These are phyloP conservation scores for Entomortierella parvispora DNA, from an alignment of 192 early-diverging fungal genomes.

Conservation along the genomic window DNA sequence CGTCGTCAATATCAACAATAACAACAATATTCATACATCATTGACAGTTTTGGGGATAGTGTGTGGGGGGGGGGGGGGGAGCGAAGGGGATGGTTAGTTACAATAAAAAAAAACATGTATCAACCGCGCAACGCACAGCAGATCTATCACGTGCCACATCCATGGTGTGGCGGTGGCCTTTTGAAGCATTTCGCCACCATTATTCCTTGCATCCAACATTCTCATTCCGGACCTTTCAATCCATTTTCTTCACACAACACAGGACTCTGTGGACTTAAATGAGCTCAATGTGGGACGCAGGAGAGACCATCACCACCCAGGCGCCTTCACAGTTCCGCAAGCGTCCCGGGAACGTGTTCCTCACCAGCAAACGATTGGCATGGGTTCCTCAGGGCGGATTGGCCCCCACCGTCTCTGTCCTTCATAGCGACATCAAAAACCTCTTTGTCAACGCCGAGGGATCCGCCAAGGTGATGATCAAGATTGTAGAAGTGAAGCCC, in stretches of 20 bases:
- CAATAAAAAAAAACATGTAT: too few species aligned
- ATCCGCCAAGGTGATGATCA: slow-evolving; percentile 65
- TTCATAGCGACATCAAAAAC: slow-evolving; percentile 56
- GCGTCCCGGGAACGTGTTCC: slow-evolving; percentile 55
- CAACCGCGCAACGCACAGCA: too few species aligned
- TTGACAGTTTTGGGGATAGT: too few species aligned
- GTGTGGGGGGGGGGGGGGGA: too few species aligned
- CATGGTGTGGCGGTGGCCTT: too few species aligned
- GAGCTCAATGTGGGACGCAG: slow-evolving; percentile 36
- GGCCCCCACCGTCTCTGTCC: slow-evolving; percentile 56
- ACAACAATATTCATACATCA: too few species aligned
- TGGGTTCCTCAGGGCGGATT: slow-evolving; percentile 62
- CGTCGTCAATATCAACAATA: slow-evolving; percentile 8
- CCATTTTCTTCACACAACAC: neutral
- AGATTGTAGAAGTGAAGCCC: slow-evolving; percentile 54
- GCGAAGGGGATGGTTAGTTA: too few species aligned
- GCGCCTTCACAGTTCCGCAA: slow-evolving; percentile 18
- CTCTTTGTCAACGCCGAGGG: slow-evolving; percentile 57
- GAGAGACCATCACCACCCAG: slow-evolving; percentile 27
- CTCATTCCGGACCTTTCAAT: neutral
- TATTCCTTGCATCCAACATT: too few species aligned
- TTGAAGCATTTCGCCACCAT: too few species aligned
- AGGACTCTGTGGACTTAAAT: neutral
- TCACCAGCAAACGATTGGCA: slow-evolving; percentile 63
- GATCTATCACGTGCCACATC: too few species aligned